These are phyloP conservation scores for Cymodocea nodosa DNA, from an alignment of 116 monocot species.

Conservation along the genomic window DNA sequence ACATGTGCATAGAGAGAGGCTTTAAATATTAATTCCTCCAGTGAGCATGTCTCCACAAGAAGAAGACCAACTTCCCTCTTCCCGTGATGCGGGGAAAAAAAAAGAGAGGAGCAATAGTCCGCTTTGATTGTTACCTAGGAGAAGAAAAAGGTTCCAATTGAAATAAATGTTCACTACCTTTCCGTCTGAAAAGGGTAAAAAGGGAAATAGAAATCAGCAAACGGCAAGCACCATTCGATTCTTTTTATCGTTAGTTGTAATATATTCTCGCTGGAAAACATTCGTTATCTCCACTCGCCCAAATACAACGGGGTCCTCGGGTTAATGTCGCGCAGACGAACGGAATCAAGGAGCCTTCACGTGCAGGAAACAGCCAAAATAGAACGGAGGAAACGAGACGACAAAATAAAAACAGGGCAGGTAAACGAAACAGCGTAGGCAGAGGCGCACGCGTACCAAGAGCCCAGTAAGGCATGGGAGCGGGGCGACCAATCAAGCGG, in stretches of 20 bases:
- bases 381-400: background rate
- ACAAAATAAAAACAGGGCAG: background rate
- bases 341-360: background rate
- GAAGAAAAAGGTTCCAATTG: too few relatives aligned
- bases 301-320: too few relatives aligned
- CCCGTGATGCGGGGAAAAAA: too few relatives aligned
- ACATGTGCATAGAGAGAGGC: too few relatives aligned
- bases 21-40: too few relatives aligned
- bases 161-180: background rate
- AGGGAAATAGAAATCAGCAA: background rate
- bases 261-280: background rate
- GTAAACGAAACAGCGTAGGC: too few relatives aligned
- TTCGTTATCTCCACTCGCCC: too few relatives aligned
- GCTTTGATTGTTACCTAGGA: background rate
- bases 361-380: background rate
- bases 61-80: too few relatives aligned
- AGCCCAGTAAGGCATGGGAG: conserved; percentile 98
- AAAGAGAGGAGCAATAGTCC: background rate
- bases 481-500: conserved; percentile 64
- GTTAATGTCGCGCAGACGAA: too few relatives aligned
- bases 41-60: too few relatives aligned
- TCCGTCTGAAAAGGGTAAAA: background rate
- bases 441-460: conserved; percentile 30
- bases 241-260: too few relatives aligned
- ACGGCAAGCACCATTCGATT: background rate